A percentile compares a stretch with the other conserved stretches of the same genome.
phyloP scores from a whole-genome alignment of 768 basidiomycete genomes.

The Dacryopinax primogenitus region DNA sequence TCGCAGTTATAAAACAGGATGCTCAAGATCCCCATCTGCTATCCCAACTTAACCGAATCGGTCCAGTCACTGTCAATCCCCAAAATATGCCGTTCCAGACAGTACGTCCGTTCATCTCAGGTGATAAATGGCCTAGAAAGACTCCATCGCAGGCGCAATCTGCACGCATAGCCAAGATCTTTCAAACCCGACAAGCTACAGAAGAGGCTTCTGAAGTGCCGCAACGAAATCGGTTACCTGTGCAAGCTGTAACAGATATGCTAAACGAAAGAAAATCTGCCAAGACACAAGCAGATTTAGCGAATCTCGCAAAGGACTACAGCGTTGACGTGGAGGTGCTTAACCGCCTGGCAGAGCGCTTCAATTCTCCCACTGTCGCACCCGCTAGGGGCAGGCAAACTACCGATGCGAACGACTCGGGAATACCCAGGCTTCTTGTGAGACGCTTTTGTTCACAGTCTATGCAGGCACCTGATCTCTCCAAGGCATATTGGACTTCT shows the following conservation, averaged over 20 bases:
- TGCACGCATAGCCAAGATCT: constrained; percentile 18
- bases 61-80: not conserved
- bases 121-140: not conserved
- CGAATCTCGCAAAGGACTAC: constrained; percentile 14
- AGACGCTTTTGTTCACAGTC: not conserved
- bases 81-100: constrained; percentile 5
- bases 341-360: constrained; percentile 8
- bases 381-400: not conserved
- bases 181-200: constrained; percentile 12
- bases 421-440: not conserved
- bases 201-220: not conserved
- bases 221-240: constrained; percentile 12
- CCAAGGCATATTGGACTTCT: not conserved
- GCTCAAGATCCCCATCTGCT: constrained; percentile 16
- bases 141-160: constrained; percentile 8
- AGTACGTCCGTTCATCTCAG: not conserved
- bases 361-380: constrained; percentile 16
- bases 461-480: not conserved
- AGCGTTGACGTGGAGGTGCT: constrained; percentile 16
- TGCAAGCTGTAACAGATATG: constrained; percentile 11
- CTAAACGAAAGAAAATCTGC: constrained; percentile 18
- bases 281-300: constrained; percentile 13
- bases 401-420: not conserved
- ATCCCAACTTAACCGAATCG: constrained; percentile 14
- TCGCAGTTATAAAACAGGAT: constrained; percentile 14